These are phyloP conservation scores for Elongisporangium undulatum DNA, from an alignment of 352 stramenopile species.

Conservation along the genomic window DNA sequence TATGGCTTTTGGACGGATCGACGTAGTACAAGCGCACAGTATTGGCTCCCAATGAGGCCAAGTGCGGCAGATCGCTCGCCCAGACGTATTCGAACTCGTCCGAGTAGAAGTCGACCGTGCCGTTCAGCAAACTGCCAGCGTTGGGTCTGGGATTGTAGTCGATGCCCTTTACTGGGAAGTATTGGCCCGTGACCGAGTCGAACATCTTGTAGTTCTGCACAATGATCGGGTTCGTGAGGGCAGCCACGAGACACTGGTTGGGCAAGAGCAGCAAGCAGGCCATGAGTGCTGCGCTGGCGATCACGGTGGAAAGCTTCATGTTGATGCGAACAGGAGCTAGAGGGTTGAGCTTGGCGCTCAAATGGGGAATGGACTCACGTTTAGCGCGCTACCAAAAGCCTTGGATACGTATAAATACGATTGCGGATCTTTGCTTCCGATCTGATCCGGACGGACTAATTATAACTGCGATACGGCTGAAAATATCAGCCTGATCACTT, in stretches of 20 bases:
- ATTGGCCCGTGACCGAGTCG: conserved; percentile 59
- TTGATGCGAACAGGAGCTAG: neutral
- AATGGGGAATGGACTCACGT: neutral
- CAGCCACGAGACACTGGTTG: neutral
- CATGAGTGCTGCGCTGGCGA: neutral
- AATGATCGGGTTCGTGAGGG: conserved; percentile 50
- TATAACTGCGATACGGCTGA: neutral
- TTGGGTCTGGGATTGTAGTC: conserved; percentile 88
- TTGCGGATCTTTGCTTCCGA: neutral
- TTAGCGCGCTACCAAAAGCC: neutral
- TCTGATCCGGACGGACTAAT: neutral
- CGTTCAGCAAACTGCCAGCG: conserved; percentile 45
- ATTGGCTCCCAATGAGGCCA: conserved; percentile 66
- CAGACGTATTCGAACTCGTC: conserved; percentile 69
- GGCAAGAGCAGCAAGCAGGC: neutral
- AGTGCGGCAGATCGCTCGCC: conserved; percentile 52
- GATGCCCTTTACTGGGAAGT: conserved; percentile 74
- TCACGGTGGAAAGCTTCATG: neutral
- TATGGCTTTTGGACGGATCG: conserved; percentile 77
- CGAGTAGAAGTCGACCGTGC: conserved; percentile 85
- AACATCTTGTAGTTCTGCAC: conserved; percentile 76
- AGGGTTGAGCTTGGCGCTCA: neutral
- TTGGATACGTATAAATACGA: neutral
- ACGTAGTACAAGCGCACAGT: conserved; percentile 80
- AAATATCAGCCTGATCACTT: neutral